phyloP scores from a whole-genome alignment of 2,329 filamentous ascomycete species.

The Chrysoporthe cubensis region DNA sequence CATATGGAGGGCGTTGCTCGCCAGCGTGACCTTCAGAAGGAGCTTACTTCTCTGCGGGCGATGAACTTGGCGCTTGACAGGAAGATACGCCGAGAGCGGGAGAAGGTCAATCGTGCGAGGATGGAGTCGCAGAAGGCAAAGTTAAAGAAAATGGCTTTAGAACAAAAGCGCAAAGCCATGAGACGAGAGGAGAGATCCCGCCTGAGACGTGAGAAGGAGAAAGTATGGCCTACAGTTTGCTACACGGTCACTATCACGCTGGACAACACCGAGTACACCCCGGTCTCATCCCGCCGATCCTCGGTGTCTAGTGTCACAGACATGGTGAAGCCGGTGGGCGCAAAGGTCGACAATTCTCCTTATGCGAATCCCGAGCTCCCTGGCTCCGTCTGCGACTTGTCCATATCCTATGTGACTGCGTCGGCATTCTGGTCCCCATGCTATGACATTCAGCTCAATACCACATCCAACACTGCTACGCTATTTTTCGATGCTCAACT shows the following conservation, averaged over 20 bases:
- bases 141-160: constrained; percentile 41
- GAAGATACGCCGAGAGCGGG: constrained; percentile 32
- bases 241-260: constrained; percentile 57
- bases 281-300: constrained; percentile 51
- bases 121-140: constrained; percentile 43
- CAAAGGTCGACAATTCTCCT: constrained; percentile 48
- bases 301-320: constrained; percentile 58
- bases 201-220: background rate
- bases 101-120: constrained; percentile 37
- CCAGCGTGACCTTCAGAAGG: constrained; percentile 38
- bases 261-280: constrained; percentile 49
- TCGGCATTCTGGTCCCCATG: constrained; percentile 63
- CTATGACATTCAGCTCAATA: constrained; percentile 66
- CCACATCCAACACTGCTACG: constrained; percentile 53
- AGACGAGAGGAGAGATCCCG: constrained; percentile 12
- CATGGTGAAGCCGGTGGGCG: constrained; percentile 53
- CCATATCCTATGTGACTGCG: constrained; percentile 62
- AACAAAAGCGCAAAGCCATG: constrained; percentile 42
- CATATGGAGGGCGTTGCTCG: constrained; percentile 40
- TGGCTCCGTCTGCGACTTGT: constrained; percentile 42
- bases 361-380: constrained; percentile 36
- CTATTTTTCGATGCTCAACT: constrained; percentile 67
- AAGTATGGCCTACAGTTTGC: constrained; percentile 32
- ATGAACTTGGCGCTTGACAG: constrained; percentile 14
- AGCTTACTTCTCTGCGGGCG: constrained; percentile 32